These are phyloP conservation scores for Boletus huronensis DNA, from an alignment of 768 basidiomycete genomes.

Conservation along the genomic window DNA sequence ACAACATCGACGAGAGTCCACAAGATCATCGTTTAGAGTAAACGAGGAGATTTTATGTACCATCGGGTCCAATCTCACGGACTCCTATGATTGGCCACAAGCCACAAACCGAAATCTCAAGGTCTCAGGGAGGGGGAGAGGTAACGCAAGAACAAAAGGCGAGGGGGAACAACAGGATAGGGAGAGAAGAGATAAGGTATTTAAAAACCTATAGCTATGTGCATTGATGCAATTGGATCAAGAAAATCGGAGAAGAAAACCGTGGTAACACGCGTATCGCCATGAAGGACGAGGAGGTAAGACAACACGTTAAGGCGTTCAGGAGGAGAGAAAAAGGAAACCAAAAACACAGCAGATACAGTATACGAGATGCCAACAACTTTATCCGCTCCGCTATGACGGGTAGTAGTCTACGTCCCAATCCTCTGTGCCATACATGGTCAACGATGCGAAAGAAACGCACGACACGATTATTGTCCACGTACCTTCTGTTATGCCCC, in stretches of 20 bases:
- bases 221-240: background rate
- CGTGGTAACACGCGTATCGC: constrained; percentile 7
- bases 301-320: constrained; percentile 9
- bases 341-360: constrained; percentile 15
- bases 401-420: constrained; percentile 54
- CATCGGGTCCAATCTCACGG: constrained; percentile 5
- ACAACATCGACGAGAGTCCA: background rate
- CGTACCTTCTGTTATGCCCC: constrained; percentile 84
- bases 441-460: constrained; percentile 1
- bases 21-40: background rate
- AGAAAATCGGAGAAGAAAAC: background rate
- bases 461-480: constrained; percentile 1
- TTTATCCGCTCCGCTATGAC: constrained; percentile 21
- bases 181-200: background rate
- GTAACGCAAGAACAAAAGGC: constrained; percentile 7
- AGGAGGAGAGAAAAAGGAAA: background rate
- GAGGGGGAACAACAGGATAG: background rate
- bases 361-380: background rate
- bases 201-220: background rate
- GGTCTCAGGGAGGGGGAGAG: background rate
- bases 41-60: constrained; percentile 3
- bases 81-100: background rate
- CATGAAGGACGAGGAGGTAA: background rate
- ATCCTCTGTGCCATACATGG: constrained; percentile 33
- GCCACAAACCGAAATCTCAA: background rate